Evolutionary conservation across 73 alveolate species (phyloP), one percentile per base, ranked within the genome.

Genomic region (Paraurostyla sp.): DNA sequence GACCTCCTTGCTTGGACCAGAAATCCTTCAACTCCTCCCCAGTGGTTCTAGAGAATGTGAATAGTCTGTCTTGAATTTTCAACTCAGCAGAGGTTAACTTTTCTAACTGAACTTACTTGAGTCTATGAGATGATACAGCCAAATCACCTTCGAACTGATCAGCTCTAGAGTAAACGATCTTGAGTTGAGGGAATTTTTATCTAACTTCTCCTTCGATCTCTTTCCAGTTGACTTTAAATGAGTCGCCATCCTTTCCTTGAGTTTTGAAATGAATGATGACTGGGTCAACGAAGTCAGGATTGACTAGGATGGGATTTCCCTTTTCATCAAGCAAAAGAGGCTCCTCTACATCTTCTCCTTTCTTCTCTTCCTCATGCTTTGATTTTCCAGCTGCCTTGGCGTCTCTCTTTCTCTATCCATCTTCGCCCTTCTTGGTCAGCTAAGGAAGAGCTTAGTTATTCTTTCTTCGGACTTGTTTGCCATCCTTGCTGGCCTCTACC

Each of bases 1-100:
- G 99, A 49, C 97, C 90, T 51, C 99, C 99, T 76, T 98, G 98
- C 91, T 94, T 94, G 54, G 96, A 92, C 99, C 97, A 94, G 83
- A 98, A 98, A 68, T 96, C 93, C 81, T 92, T 91, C 65, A 98
- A 80, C 45, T 95, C 98, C 50, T 98, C 98, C 30, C 98, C 99
- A 58, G 90, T 94, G 40, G 98, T 90, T 58, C 91, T 87, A 25
- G 62, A 85, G 40, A 98, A 92, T 15, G 80, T 81, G 71, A 91
- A 96, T 75, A 86, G 75, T 60, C 83, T 71, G 38, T 91, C 98
- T 56, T 93, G 93, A 22, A 96, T 71, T 57, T 94, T 95, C 52
- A 97, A 50, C 54, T 93, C 96, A 59, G 92, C 93, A 25, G 59
- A 69, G 38, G 89, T 68, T 27, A 96, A 92, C 76, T 87, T 83